Percentiles rank a stretch among this genome's conserved stretches.
Conservation (phyloP, 306 rosid species). For the Glycyrrhiza uralensis region DNA sequence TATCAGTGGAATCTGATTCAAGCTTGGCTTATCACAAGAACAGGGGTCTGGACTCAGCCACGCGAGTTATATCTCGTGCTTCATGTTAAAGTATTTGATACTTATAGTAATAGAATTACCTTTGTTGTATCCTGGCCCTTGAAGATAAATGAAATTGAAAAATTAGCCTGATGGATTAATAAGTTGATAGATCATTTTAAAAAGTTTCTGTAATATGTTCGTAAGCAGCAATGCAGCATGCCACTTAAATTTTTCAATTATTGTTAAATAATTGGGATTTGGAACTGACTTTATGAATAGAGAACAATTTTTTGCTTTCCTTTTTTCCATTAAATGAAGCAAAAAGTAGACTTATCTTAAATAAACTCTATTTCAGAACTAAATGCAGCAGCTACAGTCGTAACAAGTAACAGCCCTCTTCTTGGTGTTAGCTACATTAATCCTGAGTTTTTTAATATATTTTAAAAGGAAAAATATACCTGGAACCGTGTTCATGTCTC, state of each 20-base stretch:
- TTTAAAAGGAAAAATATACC: neutral
- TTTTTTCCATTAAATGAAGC: neutral
- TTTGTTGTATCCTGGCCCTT: neutral
- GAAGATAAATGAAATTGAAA: neutral
- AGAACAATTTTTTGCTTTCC: neutral
- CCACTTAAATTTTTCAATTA: neutral
- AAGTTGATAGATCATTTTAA: neutral
- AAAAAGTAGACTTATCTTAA: neutral
- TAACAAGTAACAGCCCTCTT: neutral
- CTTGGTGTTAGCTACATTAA: neutral
- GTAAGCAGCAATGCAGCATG: neutral
- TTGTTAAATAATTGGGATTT: conserved; percentile 14
- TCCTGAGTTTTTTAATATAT: neutral
- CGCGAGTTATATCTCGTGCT: neutral
- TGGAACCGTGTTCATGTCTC: neutral
- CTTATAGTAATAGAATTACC: conserved; percentile 1
- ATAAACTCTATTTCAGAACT: neutral
- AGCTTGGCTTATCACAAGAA: neutral
- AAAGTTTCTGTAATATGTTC: neutral
- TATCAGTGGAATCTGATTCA: neutral
- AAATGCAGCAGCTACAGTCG: neutral
- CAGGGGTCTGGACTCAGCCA: neutral
- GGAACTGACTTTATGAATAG: neutral
- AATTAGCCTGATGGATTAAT: neutral
- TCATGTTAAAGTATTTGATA: neutral